Evolutionary conservation across 169 alveolate genomes (phyloP), one percentile per base, ranked within the genome.

Genomic region (Eimeria zaria): DNA sequence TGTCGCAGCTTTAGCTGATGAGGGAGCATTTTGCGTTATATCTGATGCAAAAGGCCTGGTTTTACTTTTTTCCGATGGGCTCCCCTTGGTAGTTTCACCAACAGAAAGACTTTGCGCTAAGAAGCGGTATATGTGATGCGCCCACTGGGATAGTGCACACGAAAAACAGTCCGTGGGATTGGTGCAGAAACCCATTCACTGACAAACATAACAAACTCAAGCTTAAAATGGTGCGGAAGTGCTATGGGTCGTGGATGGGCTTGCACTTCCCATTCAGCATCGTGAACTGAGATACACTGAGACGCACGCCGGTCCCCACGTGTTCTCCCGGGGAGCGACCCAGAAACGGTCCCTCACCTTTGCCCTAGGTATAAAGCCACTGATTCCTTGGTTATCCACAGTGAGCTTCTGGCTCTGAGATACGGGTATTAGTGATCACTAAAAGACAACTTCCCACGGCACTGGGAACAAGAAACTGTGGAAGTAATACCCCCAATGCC

Each of bases 1-100:
- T 36, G 80, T 33, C 48, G 48, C 46, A 69, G 80, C 80, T 69
- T 69, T 69, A 69, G 80, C 80, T 69, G 80, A 69, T 16, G 80
- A 58, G 24, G 24, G 67, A 22, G n/a, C 51, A 69, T 48, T 33
- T 69, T 69, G 44, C 24, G 51, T 5, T 33, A 33, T 27, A 20
- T 16, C 48, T 69, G 44, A 69, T 36, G 30, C 44, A 14, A 36
- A 36, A 69, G 33, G 14, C n/a, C 27, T 69, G 24, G 14, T 30
- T 69, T 33, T 33, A 33, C 30, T 36, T 30, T 69, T n/a, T 69
- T 69, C 80, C 48, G 44, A 69, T 27, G 2, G 80, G 27, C 80
- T 14, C 27, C 48, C 80, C 80, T 9, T 27, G 24, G 80, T 69
- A 69, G 46, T 69, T 67, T 12, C 78, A 30, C 48, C 12, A 36